phyloP scores from a whole-genome alignment of 345 rosid genomes.

The Populus tremula region DNA sequence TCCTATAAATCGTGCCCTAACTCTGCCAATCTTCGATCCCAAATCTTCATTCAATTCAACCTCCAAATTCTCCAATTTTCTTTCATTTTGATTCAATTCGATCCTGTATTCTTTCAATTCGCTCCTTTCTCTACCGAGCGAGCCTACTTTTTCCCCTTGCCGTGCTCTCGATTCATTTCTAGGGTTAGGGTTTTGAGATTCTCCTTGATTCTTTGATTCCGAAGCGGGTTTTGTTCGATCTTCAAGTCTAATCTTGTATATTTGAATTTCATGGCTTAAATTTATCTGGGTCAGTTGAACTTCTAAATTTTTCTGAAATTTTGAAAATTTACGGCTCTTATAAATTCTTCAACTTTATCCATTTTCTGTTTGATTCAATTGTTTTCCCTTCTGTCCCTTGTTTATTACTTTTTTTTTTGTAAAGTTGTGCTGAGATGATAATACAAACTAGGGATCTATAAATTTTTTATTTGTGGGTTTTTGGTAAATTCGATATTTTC shows the following conservation, averaged over 20 bases:
- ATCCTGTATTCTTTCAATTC: slow-evolving; percentile 3
- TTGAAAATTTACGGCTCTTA: neutral
- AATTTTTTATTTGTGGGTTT: neutral
- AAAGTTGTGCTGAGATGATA: neutral
- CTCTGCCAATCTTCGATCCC: slow-evolving; percentile 11
- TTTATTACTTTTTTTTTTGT: neutral
- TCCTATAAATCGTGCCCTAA: slow-evolving; percentile 23
- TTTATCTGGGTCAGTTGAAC: slow-evolving; percentile 11
- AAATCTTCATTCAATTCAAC: neutral
- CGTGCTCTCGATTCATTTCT: slow-evolving; percentile 14
- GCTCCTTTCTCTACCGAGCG: slow-evolving; percentile 15
- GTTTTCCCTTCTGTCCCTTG: no score
- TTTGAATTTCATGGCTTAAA: neutral
- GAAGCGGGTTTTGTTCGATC: slow-evolving; percentile 16
- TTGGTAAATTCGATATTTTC: neutral
- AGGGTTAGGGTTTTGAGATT: slow-evolving; percentile 40
- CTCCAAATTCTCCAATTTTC: neutral
- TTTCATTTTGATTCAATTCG: neutral
- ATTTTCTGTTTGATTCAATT: neutral
- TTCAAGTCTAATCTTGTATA: neutral
- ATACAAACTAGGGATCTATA: neutral
- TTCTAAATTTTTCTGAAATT: neutral
- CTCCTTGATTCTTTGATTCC: neutral
- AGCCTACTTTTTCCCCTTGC: slow-evolving; percentile 2
- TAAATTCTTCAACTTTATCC: neutral